Conservation (phyloP, 2,329 filamentous ascomycete genomes). For the Alternaria tenuissima region DNA sequence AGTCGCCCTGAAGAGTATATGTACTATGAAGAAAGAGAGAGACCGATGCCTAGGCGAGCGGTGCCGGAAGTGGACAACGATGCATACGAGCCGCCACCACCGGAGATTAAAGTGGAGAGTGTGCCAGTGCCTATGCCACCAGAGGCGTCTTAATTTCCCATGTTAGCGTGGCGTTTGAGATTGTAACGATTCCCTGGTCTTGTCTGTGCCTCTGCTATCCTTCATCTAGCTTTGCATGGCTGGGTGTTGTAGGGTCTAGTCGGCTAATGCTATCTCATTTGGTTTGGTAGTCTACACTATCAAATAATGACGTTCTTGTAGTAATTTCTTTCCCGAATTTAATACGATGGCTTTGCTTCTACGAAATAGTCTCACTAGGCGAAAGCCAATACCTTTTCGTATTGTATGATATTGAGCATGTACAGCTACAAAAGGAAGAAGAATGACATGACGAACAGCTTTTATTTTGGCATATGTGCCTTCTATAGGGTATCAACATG, state of each 20-base stretch:
- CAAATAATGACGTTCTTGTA: background rate
- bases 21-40: constrained; percentile 45
- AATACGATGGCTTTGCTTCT: background rate
- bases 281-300: background rate
- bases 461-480: constrained; percentile 24
- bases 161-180: background rate
- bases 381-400: background rate
- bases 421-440: background rate
- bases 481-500: constrained; percentile 42
- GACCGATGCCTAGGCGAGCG: constrained; percentile 28
- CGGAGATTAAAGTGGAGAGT: constrained; percentile 39
- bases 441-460: background rate
- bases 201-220: constrained; percentile 1
- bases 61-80: constrained; percentile 32
- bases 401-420: background rate
- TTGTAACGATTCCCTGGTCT: background rate
- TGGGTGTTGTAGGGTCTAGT: background rate
- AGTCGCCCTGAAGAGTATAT: constrained; percentile 37
- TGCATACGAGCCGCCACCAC: constrained; percentile 34
- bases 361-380: background rate
- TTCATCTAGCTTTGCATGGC: background rate
- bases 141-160: constrained; percentile 5
- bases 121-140: constrained; percentile 24
- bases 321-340: background rate
- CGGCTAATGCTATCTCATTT: background rate